Evolutionary conservation across 208 protist species (phyloP).

Genomic region (Crithidia expoeki): DNA sequence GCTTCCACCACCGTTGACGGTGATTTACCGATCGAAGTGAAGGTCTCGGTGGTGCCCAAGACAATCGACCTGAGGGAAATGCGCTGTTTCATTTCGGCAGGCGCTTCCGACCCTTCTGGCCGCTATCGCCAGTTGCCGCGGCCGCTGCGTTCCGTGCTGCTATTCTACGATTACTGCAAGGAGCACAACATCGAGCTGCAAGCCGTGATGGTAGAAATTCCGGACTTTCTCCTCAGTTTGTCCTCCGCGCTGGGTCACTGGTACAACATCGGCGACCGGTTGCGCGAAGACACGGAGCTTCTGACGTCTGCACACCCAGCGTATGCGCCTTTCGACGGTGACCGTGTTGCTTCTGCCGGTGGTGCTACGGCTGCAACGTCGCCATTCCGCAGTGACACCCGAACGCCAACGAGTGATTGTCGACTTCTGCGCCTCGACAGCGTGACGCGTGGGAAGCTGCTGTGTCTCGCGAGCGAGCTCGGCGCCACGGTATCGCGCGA

Average conservation of each 20-base stretch:
- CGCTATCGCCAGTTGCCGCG: slow-evolving; percentile 16
- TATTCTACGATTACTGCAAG: slow-evolving; percentile 59
- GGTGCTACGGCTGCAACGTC: background rate
- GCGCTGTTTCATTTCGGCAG: background rate
- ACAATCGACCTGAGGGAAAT: slow-evolving; percentile 16
- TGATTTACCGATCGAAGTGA: slow-evolving; percentile 20
- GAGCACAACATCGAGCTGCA: slow-evolving; percentile 40
- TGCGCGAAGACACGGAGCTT: slow-evolving; percentile 18
- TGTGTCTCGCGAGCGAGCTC: slow-evolving; percentile 28
- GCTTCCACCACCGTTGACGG: slow-evolving; percentile 6
- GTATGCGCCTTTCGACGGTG: too few relatives aligned
- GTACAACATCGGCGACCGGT: slow-evolving; percentile 9
- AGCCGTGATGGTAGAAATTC: slow-evolving; percentile 38
- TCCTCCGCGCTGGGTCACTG: slow-evolving; percentile 29
- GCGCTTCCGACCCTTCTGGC: background rate
- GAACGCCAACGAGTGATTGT: too few relatives aligned
- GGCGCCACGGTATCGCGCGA: slow-evolving; percentile 37
- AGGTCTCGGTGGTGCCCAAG: slow-evolving; percentile 14
- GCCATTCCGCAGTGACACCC: background rate
- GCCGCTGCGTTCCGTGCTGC: slow-evolving; percentile 30
- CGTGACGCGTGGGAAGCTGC: slow-evolving; percentile 30
- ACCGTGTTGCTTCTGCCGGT: too few relatives aligned
- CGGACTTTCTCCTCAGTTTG: slow-evolving; percentile 38
- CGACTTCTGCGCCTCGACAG: slow-evolving; percentile 21
- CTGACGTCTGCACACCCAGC: too few relatives aligned